These are phyloP conservation scores for Rhododendron vialii DNA, from an alignment of 148 eudicot species.

Conservation along the genomic window DNA sequence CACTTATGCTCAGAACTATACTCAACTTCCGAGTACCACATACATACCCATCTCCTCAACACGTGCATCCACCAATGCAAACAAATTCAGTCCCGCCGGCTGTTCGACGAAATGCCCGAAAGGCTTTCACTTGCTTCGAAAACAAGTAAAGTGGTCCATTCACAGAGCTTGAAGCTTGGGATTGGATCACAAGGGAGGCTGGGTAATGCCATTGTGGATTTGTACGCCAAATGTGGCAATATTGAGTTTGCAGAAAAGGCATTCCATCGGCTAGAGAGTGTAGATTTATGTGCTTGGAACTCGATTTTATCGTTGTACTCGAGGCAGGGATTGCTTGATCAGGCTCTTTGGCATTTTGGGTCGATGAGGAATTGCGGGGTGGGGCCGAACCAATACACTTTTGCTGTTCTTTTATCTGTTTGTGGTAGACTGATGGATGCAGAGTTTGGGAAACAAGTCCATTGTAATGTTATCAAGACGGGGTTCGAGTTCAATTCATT, in stretches of 20 bases:
- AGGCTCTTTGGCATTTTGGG: constrained; percentile 37
- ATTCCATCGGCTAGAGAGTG: constrained; percentile 43
- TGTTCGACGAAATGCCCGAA: constrained; percentile 73
- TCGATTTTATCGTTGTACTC: constrained; percentile 65
- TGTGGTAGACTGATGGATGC: constrained; percentile 51
- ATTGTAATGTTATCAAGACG: constrained; percentile 47
- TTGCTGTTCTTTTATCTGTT: constrained; percentile 62
- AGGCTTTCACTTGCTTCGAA: constrained; percentile 32
- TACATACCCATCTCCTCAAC: constrained; percentile 26
- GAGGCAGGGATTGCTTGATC: constrained; percentile 41
- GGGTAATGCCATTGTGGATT: constrained; percentile 69
- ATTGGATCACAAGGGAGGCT: constrained; percentile 41
- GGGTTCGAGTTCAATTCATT: constrained; percentile 53
- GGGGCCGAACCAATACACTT: constrained; percentile 58
- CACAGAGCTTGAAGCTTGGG: constrained; percentile 48
- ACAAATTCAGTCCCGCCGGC: constrained; percentile 43
- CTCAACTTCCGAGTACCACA: constrained; percentile 6
- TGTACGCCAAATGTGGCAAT: constrained; percentile 79
- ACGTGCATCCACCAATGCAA: constrained; percentile 52
- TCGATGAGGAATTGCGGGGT: constrained; percentile 43
- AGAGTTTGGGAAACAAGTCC: constrained; percentile 56
- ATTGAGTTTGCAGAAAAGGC: constrained; percentile 40
- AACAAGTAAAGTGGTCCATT: constrained; percentile 38
- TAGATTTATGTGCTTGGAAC: constrained; percentile 69
- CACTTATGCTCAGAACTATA: neutral